Conservation (phyloP, 805 yeast genomes). For the Tetrapisispora iriomotensis region DNA sequence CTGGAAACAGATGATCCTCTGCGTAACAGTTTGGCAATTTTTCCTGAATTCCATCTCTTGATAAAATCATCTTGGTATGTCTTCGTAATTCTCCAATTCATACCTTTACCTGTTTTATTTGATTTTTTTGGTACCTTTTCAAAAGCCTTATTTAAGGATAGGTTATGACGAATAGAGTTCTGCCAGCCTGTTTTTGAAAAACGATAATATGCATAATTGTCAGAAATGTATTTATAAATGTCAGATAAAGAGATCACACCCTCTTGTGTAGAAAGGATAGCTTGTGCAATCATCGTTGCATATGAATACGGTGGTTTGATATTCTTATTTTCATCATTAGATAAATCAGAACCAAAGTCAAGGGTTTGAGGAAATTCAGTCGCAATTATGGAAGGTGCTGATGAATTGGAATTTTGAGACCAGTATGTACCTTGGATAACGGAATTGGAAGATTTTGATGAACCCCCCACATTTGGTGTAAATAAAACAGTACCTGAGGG, state of each 20-base stretch:
- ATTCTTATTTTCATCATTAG: constrained; percentile 80
- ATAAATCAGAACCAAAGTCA: constrained; percentile 43
- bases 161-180: constrained; percentile 89
- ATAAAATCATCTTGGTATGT: constrained; percentile 74
- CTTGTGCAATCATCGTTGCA: constrained; percentile 97
- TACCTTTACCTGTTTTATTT: constrained; percentile 95
- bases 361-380: constrained; percentile 31
- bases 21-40: constrained; percentile 50
- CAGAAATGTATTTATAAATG: constrained; percentile 80
- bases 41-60: constrained; percentile 66
- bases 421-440: neutral
- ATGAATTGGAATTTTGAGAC: constrained; percentile 1
- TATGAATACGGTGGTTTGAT: constrained; percentile 92
- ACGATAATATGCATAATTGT: constrained; percentile 81
- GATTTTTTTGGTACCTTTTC: constrained; percentile 92
- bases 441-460: neutral
- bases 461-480: neutral
- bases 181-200: constrained; percentile 94
- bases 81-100: constrained; percentile 95
- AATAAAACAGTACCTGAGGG: constrained; percentile 2
- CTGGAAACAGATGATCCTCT: constrained; percentile 72
- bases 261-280: constrained; percentile 75
- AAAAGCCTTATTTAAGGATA: constrained; percentile 89
- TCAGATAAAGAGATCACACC: constrained; percentile 83
- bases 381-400: constrained; percentile 11